phyloP scores from a whole-genome alignment of 2,329 filamentous ascomycete genomes.

The Basipetospora chlamydospora region DNA sequence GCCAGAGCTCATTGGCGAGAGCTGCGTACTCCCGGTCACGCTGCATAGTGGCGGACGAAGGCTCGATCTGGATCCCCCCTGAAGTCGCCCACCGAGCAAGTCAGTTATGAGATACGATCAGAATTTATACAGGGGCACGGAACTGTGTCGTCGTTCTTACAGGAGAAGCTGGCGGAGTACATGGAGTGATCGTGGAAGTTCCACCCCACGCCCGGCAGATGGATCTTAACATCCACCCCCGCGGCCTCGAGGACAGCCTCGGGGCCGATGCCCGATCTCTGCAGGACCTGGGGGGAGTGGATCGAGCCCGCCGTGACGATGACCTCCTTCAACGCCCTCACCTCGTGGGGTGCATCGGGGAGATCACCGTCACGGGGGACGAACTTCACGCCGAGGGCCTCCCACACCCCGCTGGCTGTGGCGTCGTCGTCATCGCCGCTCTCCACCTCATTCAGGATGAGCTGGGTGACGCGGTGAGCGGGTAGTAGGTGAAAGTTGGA shows the following conservation, averaged over 20 bases:
- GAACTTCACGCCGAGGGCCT: slow-evolving; percentile 7
- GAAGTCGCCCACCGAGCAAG: too few relatives aligned
- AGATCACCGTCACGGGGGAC: slow-evolving; percentile 7
- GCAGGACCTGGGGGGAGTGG: slow-evolving; percentile 26
- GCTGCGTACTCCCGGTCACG: slow-evolving; percentile 9
- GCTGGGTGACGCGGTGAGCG: slow-evolving; percentile 8
- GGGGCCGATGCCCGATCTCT: slow-evolving; percentile 26
- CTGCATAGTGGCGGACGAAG: slow-evolving; percentile 11
- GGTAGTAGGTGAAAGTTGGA: slow-evolving; percentile 8
- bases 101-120: too few relatives aligned
- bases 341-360: slow-evolving; percentile 2
- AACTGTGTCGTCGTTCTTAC: slow-evolving; percentile 6
- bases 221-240: slow-evolving; percentile 33
- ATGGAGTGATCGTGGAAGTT: slow-evolving; percentile 38
- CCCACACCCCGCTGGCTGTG: neutral
- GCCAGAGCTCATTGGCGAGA: slow-evolving; percentile 11
- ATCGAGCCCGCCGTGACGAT: slow-evolving; percentile 26
- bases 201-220: slow-evolving; percentile 46
- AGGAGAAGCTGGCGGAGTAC: slow-evolving; percentile 11
- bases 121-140: too few relatives aligned
- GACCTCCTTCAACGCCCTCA: slow-evolving; percentile 19
- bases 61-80: slow-evolving; percentile 3
- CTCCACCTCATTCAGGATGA: slow-evolving; percentile 3
- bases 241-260: slow-evolving; percentile 18
- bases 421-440: slow-evolving; percentile 1